Conservation (phyloP, 2,329 filamentous ascomycete genomes). For the Neoascochyta sp. region DNA sequence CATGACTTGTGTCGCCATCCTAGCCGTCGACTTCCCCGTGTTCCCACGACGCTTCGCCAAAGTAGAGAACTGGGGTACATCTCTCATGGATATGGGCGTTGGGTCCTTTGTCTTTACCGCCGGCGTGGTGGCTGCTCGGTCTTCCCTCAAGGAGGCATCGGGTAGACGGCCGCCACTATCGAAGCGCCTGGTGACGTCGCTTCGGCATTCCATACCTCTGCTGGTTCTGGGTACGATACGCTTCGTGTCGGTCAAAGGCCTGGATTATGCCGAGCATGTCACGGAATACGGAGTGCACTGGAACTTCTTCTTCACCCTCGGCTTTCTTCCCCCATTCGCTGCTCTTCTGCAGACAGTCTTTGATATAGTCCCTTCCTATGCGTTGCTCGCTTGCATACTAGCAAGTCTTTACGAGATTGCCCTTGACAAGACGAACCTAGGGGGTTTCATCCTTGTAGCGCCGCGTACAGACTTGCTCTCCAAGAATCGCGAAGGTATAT, state of each 20-base stretch:
- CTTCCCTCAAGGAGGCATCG: conserved; percentile 66
- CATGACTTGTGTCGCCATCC: conserved; percentile 81
- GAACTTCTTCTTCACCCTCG: conserved; percentile 99
- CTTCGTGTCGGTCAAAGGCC: conserved; percentile 82
- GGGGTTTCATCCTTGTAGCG: conserved; percentile 77
- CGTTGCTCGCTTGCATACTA: conserved; percentile 67
- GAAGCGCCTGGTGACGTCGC: conserved; percentile 60
- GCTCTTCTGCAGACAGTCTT: conserved; percentile 75
- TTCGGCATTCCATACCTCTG: conserved; percentile 79
- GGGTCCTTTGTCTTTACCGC: conserved; percentile 96
- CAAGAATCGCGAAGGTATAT: conserved; percentile 92
- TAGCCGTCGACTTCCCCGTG: conserved; percentile 92
- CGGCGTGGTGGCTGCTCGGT: conserved; percentile 82
- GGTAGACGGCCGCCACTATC: conserved; percentile 50
- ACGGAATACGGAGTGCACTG: conserved; percentile 97
- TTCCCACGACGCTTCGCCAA: conserved; percentile 96
- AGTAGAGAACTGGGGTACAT: conserved; percentile 98
- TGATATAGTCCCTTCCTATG: conserved; percentile 69
- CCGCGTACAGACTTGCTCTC: conserved; percentile 75
- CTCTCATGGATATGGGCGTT: conserved; percentile 97
- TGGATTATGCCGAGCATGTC: conserved; percentile 96
- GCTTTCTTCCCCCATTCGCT: conserved; percentile 81
- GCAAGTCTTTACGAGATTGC: conserved; percentile 68
- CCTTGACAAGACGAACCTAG: conserved; percentile 70
- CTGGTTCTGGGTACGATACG: conserved; percentile 75